Base-by-base conservation (phyloP, 2,329 filamentous ascomycete genomes). In the Hortaea werneckii region DNA sequence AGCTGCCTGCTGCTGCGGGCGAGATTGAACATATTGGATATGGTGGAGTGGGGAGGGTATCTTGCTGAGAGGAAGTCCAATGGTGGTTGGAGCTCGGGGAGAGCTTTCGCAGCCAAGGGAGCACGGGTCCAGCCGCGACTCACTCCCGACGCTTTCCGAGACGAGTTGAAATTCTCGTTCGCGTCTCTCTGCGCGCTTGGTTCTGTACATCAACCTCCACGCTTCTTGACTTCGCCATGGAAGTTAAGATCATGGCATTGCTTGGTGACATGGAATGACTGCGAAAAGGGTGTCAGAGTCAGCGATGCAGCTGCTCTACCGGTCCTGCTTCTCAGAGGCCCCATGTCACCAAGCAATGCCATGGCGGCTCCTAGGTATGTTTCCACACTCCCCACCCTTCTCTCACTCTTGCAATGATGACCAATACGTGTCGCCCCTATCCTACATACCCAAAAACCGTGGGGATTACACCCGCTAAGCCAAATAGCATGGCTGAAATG, bases 1-100 rank as follows among this genome's bases (percentile, higher is more conserved):
- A 92, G 74, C 68, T 84, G 83, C 70, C 84, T 79, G 72, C 79
- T 84, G 73, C 32, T n/a, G 32, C 87, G 82, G 67, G 83, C 83
- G 67, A 94, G 74, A 71, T 83, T 92, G 76, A 88, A 94, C 88
- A 95, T 95, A 62, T 40, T 44, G 20, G 20, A 20, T 20, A 20
- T 30, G 29, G 2, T 40, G 43, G 29, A 20, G 46, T 29, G 37
- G 40, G 20, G 45, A 20, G 42, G 42, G 37, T 20, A 13, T 39
- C 10, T 10, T 39, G 37, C 10, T 12, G 9, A 26, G 11, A 26
- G 13, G 37, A 13, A 26, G 20, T 39, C 8, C 32, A 35, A 35
- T 35, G 9, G 8, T 35, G 9, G 32, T 35, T 35, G 32, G 32
- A 35, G 32, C 32, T 35, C n/a, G 32, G 32, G 32, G 32, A 35